Conservation (phyloP, 208 protist genomes). For the Acanthamoeba rhysodes region DNA sequence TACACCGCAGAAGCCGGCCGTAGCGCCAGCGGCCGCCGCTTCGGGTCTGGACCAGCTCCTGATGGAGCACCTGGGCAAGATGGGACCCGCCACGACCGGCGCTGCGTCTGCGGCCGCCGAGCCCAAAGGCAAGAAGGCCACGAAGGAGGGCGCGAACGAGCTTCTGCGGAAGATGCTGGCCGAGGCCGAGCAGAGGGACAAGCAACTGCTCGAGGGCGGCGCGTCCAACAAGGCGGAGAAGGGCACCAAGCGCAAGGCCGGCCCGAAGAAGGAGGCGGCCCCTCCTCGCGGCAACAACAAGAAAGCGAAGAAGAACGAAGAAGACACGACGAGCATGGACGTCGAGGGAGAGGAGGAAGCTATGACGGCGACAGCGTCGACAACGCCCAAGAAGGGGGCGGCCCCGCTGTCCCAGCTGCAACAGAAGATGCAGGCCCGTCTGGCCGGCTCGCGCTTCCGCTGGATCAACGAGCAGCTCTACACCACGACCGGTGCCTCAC, state of each 20-base stretch:
- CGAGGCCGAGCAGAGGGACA: slow-evolving; percentile 52
- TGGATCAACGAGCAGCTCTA: slow-evolving; percentile 90
- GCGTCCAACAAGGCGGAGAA: neutral
- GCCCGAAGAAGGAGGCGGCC: neutral
- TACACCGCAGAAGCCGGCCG: neutral
- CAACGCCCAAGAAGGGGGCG: neutral
- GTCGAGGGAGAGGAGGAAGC: neutral
- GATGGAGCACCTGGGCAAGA: slow-evolving; percentile 52
- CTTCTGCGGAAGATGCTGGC: neutral
- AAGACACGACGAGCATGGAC: neutral
- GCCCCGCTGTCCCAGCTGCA: slow-evolving; percentile 62
- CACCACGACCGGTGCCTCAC: slow-evolving; percentile 78
- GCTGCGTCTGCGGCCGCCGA: neutral
- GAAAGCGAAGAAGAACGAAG: neutral
- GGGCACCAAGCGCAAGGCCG: neutral
- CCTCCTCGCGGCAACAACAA: neutral
- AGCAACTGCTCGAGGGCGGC: neutral
- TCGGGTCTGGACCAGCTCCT: neutral
- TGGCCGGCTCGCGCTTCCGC: slow-evolving; percentile 85
- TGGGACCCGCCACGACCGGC: neutral
- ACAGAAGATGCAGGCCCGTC: slow-evolving; percentile 79
- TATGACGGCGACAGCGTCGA: neutral
- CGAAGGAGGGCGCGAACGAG: neutral
- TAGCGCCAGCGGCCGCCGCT: neutral
- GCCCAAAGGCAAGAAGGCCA: neutral